These are phyloP conservation scores for Passiflora organensis DNA, from an alignment of 345 rosid genomes.

Conservation along the genomic window DNA sequence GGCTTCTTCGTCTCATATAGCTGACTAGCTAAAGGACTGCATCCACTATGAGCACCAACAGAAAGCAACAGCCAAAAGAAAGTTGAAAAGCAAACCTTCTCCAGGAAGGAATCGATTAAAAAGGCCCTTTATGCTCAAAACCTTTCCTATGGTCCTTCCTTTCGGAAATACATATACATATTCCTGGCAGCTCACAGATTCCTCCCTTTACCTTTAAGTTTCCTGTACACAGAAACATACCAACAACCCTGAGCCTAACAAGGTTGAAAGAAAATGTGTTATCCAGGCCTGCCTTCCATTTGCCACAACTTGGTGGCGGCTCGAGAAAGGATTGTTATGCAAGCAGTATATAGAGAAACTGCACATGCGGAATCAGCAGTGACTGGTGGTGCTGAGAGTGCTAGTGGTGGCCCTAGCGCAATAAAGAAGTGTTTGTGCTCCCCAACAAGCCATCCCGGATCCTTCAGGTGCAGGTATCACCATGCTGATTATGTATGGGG, in stretches of 20 bases:
- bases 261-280: constrained; percentile 21
- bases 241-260: not conserved
- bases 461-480: constrained; percentile 77
- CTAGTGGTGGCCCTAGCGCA: constrained; percentile 16
- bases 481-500: constrained; percentile 50
- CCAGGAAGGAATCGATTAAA: constrained; percentile 10
- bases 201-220: constrained; percentile 9
- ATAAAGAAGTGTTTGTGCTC: constrained; percentile 58
- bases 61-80: not conserved
- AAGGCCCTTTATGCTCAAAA: constrained; percentile 11
- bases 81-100: constrained; percentile 8
- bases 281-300: constrained; percentile 8
- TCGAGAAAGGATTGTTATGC: constrained; percentile 18
- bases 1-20: constrained; percentile 6
- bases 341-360: not conserved
- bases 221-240: not conserved
- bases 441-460: constrained; percentile 70
- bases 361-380: constrained; percentile 5
- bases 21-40: not conserved
- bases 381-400: not conserved
- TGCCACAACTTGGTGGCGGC: constrained; percentile 8
- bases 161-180: constrained; percentile 7
- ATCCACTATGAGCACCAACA: too few species aligned
- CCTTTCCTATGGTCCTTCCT: constrained; percentile 28
- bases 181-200: constrained; percentile 6